A percentile compares a stretch with the other conserved stretches of the same genome.
Conservation (phyloP, 345 rosid species). For the Ailanthus altissimus region DNA sequence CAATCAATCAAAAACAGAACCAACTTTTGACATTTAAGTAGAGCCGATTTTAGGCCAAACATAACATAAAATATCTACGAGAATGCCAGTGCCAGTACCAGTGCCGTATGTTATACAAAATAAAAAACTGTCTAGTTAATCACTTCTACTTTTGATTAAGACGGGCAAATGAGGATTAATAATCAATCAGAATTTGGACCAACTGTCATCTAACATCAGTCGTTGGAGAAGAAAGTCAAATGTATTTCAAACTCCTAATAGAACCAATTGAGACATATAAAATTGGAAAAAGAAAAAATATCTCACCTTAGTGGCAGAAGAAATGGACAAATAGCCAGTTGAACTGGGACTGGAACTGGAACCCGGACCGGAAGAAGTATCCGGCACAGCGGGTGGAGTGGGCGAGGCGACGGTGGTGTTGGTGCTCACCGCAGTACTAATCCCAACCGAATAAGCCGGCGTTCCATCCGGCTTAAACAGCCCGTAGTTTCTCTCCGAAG, state of each 20-base stretch:
- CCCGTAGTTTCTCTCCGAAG: slow-evolving; percentile 95
- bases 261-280: too few species aligned
- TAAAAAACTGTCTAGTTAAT: neutral
- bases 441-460: slow-evolving; percentile 61
- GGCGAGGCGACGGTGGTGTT: slow-evolving; percentile 14
- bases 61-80: too few species aligned
- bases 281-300: neutral
- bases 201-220: too few species aligned
- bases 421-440: slow-evolving; percentile 5
- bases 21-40: neutral
- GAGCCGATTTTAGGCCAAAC: neutral
- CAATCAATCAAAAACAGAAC: neutral
- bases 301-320: slow-evolving; percentile 41
- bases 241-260: too few species aligned
- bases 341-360: slow-evolving; percentile 25
- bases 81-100: too few species aligned
- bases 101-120: neutral
- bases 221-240: neutral
- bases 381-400: slow-evolving; percentile 32
- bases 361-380: slow-evolving; percentile 20
- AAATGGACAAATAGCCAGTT: slow-evolving; percentile 53
- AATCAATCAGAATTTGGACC: neutral
- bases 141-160: neutral
- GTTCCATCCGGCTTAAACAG: slow-evolving; percentile 88
- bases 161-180: neutral